Base-by-base conservation (phyloP, 2,329 filamentous ascomycete species). In the Talaromyces pinophilus region DNA sequence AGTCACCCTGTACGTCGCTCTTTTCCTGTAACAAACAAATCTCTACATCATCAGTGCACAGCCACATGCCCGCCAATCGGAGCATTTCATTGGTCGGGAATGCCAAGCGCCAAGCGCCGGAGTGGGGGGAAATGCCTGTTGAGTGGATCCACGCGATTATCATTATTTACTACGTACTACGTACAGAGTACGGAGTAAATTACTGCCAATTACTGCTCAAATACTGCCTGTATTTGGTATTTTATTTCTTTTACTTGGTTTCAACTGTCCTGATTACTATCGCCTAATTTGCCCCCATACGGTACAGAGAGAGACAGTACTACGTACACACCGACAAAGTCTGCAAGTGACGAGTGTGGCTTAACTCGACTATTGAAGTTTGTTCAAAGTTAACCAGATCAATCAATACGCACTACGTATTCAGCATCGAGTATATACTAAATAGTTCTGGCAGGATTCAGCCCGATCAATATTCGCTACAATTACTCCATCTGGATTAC, bases 101-200 rank as follows among this genome's bases (percentile, higher is more conserved):
- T 28, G 28, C 50, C 50, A 54, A 54, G 28, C 25, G 48, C 50
- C 50, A 54, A 54, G 50, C 50, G 28, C 28, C 15, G 6, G 6
- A 54, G 28, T n/a, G 50, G 50, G 28, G n/a, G 28, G 8, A 3
- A 54, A 7, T 54, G 28, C 7, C 15, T 33, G 7, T 11, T 11
- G 15, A 54, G 50, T 30, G 50, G 50, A 54, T 54, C 50, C 50
- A 54, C 50, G 50, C 50, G 50, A 54, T n/a, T 33, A 54, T 54
- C 50, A n/a, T 30, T 54, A 54, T 54, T 54, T 54, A 52, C 48
- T 54, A 52, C 48, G 22, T 30, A 30, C 30, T 5, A 30, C 4
- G 30, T 11, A 35, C 33, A 19, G 19, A 19, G 19, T 35, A 3
- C 33, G 1, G 30, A 4, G 22, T 22, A 5, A 28, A 28, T 28